phyloP scores from a whole-genome alignment of 352 stramenopile species.

The Phytophthora fragariaefolia region DNA sequence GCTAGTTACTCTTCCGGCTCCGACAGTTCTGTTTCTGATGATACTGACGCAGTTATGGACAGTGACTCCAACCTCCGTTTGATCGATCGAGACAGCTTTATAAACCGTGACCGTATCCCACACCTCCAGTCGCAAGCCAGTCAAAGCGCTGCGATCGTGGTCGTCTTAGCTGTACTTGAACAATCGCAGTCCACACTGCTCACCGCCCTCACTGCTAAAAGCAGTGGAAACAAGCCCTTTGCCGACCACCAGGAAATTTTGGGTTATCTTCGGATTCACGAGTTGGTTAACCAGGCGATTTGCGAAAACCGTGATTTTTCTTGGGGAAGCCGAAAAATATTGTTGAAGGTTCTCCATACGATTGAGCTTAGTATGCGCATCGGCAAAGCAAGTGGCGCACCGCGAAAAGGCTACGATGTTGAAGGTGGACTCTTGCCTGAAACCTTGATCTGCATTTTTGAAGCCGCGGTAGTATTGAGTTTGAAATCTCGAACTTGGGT shows the following conservation, averaged over 20 bases:
- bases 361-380: conserved; percentile 55
- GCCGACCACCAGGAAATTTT: conserved; percentile 38
- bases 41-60: conserved; percentile 4
- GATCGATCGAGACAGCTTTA: not conserved
- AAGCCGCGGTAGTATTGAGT: conserved; percentile 27
- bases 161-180: conserved; percentile 48
- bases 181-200: conserved; percentile 46
- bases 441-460: conserved; percentile 27
- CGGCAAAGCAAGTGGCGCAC: conserved; percentile 41
- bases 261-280: conserved; percentile 43
- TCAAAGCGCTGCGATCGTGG: conserved; percentile 43
- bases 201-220: conserved; percentile 24
- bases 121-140: conserved; percentile 43
- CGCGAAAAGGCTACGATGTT: conserved; percentile 15
- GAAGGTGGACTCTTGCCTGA: conserved; percentile 7
- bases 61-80: not conserved
- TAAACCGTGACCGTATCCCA: conserved; percentile 34
- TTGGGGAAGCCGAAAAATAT: conserved; percentile 44
- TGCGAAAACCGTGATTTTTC: conserved; percentile 41
- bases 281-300: conserved; percentile 39
- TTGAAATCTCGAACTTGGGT: conserved; percentile 46
- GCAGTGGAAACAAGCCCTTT: conserved; percentile 9
- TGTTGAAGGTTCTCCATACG: conserved; percentile 55
- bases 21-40: conserved; percentile 17
- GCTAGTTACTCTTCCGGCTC: conserved; percentile 32